Base-by-base conservation (phyloP, 2,329 filamentous ascomycete species). In the Ciborinia camelliae region DNA sequence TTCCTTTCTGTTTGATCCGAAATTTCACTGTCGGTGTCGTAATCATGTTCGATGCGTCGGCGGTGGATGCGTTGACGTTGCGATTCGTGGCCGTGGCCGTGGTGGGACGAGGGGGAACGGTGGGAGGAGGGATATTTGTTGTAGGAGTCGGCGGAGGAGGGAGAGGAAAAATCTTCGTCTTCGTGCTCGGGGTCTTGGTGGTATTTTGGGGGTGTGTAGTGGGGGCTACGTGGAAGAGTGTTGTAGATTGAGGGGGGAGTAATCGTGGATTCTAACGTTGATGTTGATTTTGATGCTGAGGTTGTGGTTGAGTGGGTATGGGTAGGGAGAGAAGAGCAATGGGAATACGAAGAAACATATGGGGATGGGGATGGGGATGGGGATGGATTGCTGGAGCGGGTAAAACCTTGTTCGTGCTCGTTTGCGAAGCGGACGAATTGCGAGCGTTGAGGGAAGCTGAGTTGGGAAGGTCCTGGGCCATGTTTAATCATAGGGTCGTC, bases 111-210 rank as follows among this genome's bases (percentile, higher is more conserved):
- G 39, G 60, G 12, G 37, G 20, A 10, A 10, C 20, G 47, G 20
- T 30, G 30, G 35, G 32, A 39, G 1, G 61, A 48, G 15, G 39
- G 41, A 18, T 26, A 43, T 52, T 51, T 39, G 35, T 18, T 35
- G 26, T 50, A 50, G 23, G 41, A 30, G 9, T 60, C 26, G 53
- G n/a, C 20, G 4, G 51, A 57, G 20, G 52, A 58, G 43, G 47
- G 14, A 12, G 62, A 50, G 35, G 41, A 58, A 5, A 61, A 51
- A 51, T 64, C 62, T 64, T 64, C 62, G 35, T 64, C 62, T 60
- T 64, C 62, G 54, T 64, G 62, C 45, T 64, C 62, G 30, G 26
- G 26, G n/a, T 48, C 61, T 18, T n/a, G 41, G 45, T 30, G 41
- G n/a, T 53, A 23, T 3, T 15, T 14, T 3, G 52, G 32, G 20